Conservation (phyloP, 129 eudicot species). For the Calendula officinalis region DNA sequence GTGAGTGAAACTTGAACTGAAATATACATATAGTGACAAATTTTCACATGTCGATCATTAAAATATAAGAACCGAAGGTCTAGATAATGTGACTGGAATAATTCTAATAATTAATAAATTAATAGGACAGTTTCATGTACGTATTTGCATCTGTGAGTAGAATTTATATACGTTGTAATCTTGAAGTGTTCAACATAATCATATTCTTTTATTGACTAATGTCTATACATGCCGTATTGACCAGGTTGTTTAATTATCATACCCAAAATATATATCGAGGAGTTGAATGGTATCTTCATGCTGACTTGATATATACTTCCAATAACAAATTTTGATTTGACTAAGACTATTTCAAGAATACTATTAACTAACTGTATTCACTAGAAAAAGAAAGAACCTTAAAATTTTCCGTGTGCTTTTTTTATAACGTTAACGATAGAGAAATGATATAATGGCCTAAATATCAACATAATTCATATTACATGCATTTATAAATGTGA, state of each 20-base stretch:
- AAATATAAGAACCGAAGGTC: too few species aligned
- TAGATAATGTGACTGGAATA: too few species aligned
- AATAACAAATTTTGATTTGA: constrained; percentile 18
- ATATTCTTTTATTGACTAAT: too few species aligned
- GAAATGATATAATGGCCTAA: not conserved
- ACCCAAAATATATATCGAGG: not conserved
- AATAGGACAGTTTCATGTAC: too few species aligned
- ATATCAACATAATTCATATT: not conserved
- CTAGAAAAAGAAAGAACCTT: not conserved
- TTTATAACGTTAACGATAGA: not conserved
- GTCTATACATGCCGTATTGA: not conserved
- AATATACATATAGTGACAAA: too few species aligned
- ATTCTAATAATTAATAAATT: not conserved
- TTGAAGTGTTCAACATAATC: not conserved
- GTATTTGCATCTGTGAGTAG: not conserved
- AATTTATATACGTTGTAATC: not conserved
- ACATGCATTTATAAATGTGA: too few species aligned
- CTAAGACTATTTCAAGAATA: constrained; percentile 19
- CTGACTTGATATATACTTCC: constrained; percentile 1
- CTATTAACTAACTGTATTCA: constrained; percentile 3
- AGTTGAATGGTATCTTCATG: constrained; percentile 7
- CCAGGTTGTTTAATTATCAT: constrained; percentile 3
- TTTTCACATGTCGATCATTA: too few species aligned
- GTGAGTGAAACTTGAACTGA: too few species aligned
- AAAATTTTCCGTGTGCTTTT: not conserved